phyloP scores from a whole-genome alignment of 202 grass and related monocot genomes.

The Setaria viridis region DNA sequence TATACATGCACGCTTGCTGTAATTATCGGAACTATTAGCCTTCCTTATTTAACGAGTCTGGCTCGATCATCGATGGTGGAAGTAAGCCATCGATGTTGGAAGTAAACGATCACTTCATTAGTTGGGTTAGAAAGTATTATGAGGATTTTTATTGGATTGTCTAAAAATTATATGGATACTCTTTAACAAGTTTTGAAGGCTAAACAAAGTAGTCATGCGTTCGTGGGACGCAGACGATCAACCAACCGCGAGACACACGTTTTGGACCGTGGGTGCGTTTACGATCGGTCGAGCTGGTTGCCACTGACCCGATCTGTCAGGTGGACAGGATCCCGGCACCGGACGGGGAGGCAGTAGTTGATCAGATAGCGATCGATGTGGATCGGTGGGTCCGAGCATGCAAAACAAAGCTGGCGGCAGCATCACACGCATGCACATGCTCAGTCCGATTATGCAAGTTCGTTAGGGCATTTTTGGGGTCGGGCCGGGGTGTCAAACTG shows the following conservation, averaged over 20 bases:
- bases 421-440: neutral
- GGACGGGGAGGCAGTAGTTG: slow-evolving; percentile 9
- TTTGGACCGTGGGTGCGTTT: neutral
- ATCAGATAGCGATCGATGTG: slow-evolving; percentile 6
- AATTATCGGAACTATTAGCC: too few relatives aligned
- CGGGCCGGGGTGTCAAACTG: neutral
- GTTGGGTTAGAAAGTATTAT: too few relatives aligned
- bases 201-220: too few relatives aligned
- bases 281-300: slow-evolving; percentile 19
- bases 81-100: too few relatives aligned
- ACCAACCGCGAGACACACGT: neutral
- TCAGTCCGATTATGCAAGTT: slow-evolving; percentile 10
- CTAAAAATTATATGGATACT: too few relatives aligned
- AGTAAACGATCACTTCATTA: too few relatives aligned
- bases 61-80: too few relatives aligned
- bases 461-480: neutral
- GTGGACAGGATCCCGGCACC: slow-evolving; percentile 19
- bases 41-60: too few relatives aligned
- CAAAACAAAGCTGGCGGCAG: neutral
- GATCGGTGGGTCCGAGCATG: neutral
- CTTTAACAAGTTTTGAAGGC: too few relatives aligned
- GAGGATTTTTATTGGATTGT: too few relatives aligned
- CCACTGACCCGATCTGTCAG: slow-evolving; percentile 24
- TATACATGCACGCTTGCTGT: too few relatives aligned
- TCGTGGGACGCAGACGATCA: neutral